These are phyloP conservation scores for Ustilago shanxiensis DNA, from an alignment of 1,284 basidiomycete genomes.

Conservation along the genomic window DNA sequence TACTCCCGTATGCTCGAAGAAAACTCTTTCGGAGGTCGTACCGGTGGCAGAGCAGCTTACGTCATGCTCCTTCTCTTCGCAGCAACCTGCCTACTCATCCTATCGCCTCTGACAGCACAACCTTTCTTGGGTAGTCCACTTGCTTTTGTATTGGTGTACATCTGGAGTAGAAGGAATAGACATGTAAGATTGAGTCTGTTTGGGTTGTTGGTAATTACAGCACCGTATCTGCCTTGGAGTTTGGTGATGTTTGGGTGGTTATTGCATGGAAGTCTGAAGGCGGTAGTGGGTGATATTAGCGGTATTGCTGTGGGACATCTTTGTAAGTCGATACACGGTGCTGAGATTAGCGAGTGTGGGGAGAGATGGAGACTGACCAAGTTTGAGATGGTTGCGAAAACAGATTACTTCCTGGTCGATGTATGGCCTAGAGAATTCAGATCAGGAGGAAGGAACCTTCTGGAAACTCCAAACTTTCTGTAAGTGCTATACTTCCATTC, in stretches of 20 bases:
- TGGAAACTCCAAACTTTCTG: slow-evolving; percentile 82
- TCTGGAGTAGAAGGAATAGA: slow-evolving; percentile 95
- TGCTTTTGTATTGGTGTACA: slow-evolving; percentile 83
- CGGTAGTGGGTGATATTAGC: slow-evolving; percentile 84
- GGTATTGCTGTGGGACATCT: slow-evolving; percentile 62
- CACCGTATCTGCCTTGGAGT: slow-evolving; percentile 92
- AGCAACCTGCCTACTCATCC: slow-evolving; percentile 75
- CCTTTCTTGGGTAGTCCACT: slow-evolving; percentile 53
- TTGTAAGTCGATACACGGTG: slow-evolving; percentile 47
- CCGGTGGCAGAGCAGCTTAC: slow-evolving; percentile 85
- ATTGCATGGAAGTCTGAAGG: slow-evolving; percentile 85
- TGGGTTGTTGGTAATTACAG: slow-evolving; percentile 91
- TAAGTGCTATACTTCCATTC: too few species aligned
- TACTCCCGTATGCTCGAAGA: slow-evolving; percentile 96
- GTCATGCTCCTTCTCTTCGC: slow-evolving; percentile 88
- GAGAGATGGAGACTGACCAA: neutral
- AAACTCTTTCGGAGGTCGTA: slow-evolving; percentile 87
- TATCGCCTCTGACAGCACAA: slow-evolving; percentile 70
- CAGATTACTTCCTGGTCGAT: slow-evolving; percentile 86
- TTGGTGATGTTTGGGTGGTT: slow-evolving; percentile 90
- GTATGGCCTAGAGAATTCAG: slow-evolving; percentile 94
- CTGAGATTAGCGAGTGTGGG: neutral
- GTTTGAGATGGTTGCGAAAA: neutral
- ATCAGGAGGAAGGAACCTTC: slow-evolving; percentile 80
- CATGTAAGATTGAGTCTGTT: slow-evolving; percentile 94